Percentiles rank a stretch among this genome's conserved stretches.
Evolutionary conservation across 1,284 basidiomycete genomes (phyloP).

Genomic region (Coniophora puteana): DNA sequence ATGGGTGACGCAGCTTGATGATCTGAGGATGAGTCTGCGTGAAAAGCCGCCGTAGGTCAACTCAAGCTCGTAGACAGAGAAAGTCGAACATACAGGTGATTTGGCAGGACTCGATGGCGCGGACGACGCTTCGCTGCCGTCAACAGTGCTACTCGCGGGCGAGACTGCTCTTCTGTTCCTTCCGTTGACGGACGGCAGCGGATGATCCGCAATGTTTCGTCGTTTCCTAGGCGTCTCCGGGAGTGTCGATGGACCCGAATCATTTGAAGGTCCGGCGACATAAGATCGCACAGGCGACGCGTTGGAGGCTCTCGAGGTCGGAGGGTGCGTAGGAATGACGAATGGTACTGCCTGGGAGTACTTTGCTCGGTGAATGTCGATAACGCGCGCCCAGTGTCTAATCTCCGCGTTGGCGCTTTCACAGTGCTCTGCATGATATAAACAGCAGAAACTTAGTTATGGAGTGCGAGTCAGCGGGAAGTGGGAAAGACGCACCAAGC

Average conservation of each 20-base stretch:
- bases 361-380: conserved; percentile 45
- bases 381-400: conserved; percentile 51
- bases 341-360: conserved; percentile 50
- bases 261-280: conserved; percentile 7
- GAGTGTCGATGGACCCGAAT: no score
- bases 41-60: no score
- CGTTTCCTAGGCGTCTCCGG: background rate
- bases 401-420: conserved; percentile 55
- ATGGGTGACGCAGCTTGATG: conserved; percentile 60
- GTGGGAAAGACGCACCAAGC: conserved; percentile 33
- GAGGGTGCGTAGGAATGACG: conserved; percentile 33
- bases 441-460: background rate
- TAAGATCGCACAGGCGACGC: no score
- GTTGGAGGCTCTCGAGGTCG: no score
- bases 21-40: no score
- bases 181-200: background rate
- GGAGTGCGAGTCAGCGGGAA: conserved; percentile 4
- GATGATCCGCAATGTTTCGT: background rate
- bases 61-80: no score
- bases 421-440: conserved; percentile 35
- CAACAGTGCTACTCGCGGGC: background rate
- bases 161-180: background rate
- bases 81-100: background rate
- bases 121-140: background rate
- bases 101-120: conserved; percentile 19